Conservation (phyloP, 495 filamentous ascomycete species). For the Aspergillus biplanus region DNA sequence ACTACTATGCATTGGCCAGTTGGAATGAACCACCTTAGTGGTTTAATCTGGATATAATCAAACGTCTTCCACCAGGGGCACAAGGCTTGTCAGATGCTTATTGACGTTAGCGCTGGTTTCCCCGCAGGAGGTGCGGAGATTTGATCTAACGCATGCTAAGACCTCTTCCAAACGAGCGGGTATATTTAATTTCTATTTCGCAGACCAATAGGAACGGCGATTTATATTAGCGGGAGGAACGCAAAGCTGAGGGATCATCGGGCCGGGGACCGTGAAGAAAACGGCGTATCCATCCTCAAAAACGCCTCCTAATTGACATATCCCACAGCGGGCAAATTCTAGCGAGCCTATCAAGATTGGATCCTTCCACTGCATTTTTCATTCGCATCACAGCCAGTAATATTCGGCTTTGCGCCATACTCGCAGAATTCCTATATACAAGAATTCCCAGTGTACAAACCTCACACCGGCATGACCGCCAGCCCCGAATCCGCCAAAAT, state of each 20-base stretch:
- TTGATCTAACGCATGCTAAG: not conserved
- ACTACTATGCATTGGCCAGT: not conserved
- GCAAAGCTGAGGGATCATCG: not conserved
- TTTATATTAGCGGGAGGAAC: not conserved
- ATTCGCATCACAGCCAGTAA: too few relatives aligned
- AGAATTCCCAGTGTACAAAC: too few relatives aligned
- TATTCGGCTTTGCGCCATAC: too few relatives aligned
- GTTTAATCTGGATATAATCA: not conserved
- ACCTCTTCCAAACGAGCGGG: not conserved
- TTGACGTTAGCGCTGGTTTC: not conserved
- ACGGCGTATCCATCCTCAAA: too few relatives aligned
- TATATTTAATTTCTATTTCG: too few relatives aligned
- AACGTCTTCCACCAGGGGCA: not conserved
- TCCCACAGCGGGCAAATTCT: too few relatives aligned
- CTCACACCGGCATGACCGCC: too few relatives aligned
- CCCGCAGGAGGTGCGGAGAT: not conserved
- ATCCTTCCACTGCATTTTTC: too few relatives aligned
- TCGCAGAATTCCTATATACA: too few relatives aligned
- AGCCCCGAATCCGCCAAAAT: too few relatives aligned
- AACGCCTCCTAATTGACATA: too few relatives aligned
- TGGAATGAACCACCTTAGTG: not conserved
- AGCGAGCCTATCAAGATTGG: too few relatives aligned
- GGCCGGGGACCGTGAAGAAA: constrained; percentile 55
- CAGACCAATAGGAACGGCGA: not conserved
- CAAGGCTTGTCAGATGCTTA: not conserved